Evolutionary conservation across 2,329 filamentous ascomycete species (phyloP), one percentile per base, ranked within the genome.

Genomic region (Ascochyta fabae): DNA sequence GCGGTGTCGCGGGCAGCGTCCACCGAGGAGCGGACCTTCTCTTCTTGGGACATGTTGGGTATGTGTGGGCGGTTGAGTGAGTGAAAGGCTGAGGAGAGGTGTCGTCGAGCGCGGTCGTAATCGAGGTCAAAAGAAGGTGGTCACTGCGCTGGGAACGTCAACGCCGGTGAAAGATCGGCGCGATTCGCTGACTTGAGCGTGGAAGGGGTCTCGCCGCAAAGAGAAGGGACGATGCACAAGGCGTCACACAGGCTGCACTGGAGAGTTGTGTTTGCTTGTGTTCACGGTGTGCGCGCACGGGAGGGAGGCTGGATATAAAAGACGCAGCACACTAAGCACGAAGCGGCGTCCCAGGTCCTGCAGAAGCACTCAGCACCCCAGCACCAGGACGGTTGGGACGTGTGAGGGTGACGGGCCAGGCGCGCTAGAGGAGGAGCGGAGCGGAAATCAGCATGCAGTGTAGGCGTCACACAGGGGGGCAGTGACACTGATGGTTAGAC

Each of bases 21-120:
- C 77, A 90, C 90, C 42, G 92, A 96, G 69, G 87, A 83, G 74
- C 93, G 89, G 68, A 84, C 88, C 80, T 96, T 97, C 78, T 96
- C 81, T 74, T 84, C 89, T 48, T 64, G 48, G 69, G 81, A 83
- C 86, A 89, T 89, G 72, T 59, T 71, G 65, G 60, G 61, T 57
- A 59, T 55, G 66, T 67, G 62, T 45, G 40, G 43, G 56, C 23
- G 44, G 52, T 46, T 22, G 61, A 31, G 42, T 41, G 48, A 66
- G 64, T 52, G 67, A 67, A 57, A 50, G 65, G 62, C 56, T 55
- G 58, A 63, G 59, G 41, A 53, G 60, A 53, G 41, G 53, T 40
- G 42, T 56, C 48, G 49, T 56, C 7, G 55, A 56, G 60, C 56
- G 27, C 40, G 38, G 60, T 45, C 29, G 56, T 36, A 43, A 50